Evolutionary conservation across 805 yeast genomes (phyloP).

Genomic region (Candida multigemmis): DNA sequence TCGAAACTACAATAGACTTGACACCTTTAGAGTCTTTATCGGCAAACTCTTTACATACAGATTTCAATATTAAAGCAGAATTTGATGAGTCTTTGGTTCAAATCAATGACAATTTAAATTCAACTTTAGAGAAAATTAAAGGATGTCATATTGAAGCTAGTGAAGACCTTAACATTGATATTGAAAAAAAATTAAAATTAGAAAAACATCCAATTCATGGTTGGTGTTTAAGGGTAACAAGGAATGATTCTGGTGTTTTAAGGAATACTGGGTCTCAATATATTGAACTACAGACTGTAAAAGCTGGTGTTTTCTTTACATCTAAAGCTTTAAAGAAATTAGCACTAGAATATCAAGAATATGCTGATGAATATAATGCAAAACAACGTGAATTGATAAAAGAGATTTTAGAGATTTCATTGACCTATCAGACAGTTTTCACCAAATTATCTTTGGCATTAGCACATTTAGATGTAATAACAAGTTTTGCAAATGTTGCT

Average conservation of each 20-base stretch:
- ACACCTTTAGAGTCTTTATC: constrained; percentile 60
- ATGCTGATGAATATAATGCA: constrained; percentile 58
- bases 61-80: constrained; percentile 80
- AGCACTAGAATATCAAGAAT: constrained; percentile 47
- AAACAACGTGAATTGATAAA: constrained; percentile 73
- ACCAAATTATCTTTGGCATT: constrained; percentile 56
- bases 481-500: constrained; percentile 77
- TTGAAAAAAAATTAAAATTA: constrained; percentile 80
- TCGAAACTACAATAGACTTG: constrained; percentile 87
- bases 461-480: constrained; percentile 75
- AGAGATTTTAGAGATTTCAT: constrained; percentile 73
- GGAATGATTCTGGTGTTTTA: constrained; percentile 77
- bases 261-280: constrained; percentile 50
- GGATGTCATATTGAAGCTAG: constrained; percentile 56
- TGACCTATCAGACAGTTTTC: constrained; percentile 75
- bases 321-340: constrained; percentile 54
- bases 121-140: constrained; percentile 45
- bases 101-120: constrained; percentile 50
- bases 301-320: constrained; percentile 92
- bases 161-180: constrained; percentile 70
- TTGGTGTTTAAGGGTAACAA: constrained; percentile 89
- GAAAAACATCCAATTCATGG: constrained; percentile 87
- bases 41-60: constrained; percentile 38
- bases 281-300: constrained; percentile 80
- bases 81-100: constrained; percentile 70